Evolutionary conservation across 768 basidiomycete species (phyloP), one percentile per base, ranked within the genome.

Genomic region (Tulasnella sp.): DNA sequence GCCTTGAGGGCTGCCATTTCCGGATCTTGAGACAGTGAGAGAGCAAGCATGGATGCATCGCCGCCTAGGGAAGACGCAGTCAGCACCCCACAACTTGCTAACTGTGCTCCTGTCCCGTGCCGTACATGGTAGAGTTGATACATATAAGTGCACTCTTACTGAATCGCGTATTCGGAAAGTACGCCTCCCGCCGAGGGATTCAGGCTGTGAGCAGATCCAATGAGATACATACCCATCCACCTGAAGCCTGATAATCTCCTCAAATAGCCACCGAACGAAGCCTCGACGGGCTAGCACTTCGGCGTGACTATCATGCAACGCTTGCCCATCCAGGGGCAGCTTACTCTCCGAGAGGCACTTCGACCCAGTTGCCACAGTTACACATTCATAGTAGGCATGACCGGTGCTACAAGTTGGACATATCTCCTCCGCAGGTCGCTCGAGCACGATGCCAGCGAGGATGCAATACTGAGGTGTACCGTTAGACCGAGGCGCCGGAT

Each of bases 201-300:
- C 41, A 1, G 72, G 68, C 61, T 68, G 73, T 3, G 74, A 76
- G 30, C 75, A 70, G 0, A 53, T 51, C 3, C 62, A 26, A 32
- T 67, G 64, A 21, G 9, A 29, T 48, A n/a, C 29, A 65, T 63
- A 9, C 65, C 59, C 7, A 45, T n/a, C 17, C 48, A 41, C 9
- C 56, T 43, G 27, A 45, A 38, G 21, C 27, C 26, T 56, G 4
- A 42, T 34, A 7, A 85, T 75, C 70, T 96, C 88, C 60, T 85
- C 81, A 30, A 92, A 69, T 49, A 91, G 73, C 90, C 91, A 97
- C 24, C 84, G 77, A 44, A 85, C 68, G 0, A 85, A 82, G 8
- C 84, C 84, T 29, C 94, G 77, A 19, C 90, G 79, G 1, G 91
- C 91, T n/a, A 96, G 75, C 21, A 94, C 80, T 71, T 97, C 94